Base-by-base conservation (phyloP, 2,329 filamentous ascomycete species). In the Diplocarpon rosae region DNA sequence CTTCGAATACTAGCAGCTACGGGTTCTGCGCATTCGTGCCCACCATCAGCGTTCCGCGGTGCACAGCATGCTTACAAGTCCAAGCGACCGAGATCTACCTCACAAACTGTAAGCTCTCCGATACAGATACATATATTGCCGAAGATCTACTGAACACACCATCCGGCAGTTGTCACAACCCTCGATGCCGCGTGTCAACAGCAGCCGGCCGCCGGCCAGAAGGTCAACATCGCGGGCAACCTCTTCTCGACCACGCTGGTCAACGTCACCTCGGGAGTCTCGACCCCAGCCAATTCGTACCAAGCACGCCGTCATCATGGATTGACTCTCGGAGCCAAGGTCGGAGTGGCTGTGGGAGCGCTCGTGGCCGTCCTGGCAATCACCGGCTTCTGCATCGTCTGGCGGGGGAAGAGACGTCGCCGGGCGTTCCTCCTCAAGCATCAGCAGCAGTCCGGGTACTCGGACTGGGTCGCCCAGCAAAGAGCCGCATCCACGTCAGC, bases 141-240 rank as follows among this genome's bases (percentile, higher is more conserved):
- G 20, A 33, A 16, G 17, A 28, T 5, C 13, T 15, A 28, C 20
- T 15, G 42, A 24, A 46, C 32, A 20, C 10, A 20, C 33, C 54
- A 66, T 53, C 62, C 45, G 40, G 28, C 29, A 72, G 69, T 72
- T 49, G 50, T 76, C 34, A 69, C 64, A 11, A 62, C 72, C 30
- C 65, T 81, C 7, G 63, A 75, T 45, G 75, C 73, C 14, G 76
- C 71, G 6, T 81, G 78, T 53, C 56, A 66, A 42, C 72, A 79
- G 50, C 64, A 64, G 45, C 73, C 77, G 0, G 49, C 56, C 0
- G 58, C 65, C 0, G 75, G 75, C 0, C 54, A 61, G 0, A 69
- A 62, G 0, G 53, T 80, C n/a, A 69, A 69, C 3, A 55, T 77
- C 1, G 57, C 70, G 5, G 76, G 77, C 16, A 61, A 63, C 15